Percentiles rank a stretch among this genome's conserved stretches.
These are phyloP conservation scores for Sisymbrium altissimum DNA, from an alignment of 345 rosid species.

Conservation along the genomic window DNA sequence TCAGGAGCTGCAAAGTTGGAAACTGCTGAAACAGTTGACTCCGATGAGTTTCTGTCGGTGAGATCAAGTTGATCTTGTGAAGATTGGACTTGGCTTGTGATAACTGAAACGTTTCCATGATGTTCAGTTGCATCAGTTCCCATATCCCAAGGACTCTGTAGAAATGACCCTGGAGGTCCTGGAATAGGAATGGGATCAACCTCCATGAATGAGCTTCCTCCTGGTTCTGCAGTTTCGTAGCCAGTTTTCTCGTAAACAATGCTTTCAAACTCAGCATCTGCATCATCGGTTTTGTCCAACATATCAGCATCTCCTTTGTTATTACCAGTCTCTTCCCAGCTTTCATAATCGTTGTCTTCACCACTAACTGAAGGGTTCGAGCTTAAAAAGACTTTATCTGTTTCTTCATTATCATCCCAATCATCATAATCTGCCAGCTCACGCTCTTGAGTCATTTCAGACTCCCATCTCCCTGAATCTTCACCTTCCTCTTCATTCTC, in stretches of 20 bases:
- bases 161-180: conserved; percentile 94
- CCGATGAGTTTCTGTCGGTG: conserved; percentile 64
- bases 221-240: conserved; percentile 33
- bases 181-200: conserved; percentile 95
- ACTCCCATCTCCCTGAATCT: conserved; percentile 36
- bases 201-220: conserved; percentile 57
- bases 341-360: conserved; percentile 25
- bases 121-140: conserved; percentile 57
- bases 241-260: conserved; percentile 35
- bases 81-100: conserved; percentile 69
- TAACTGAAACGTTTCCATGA: conserved; percentile 78
- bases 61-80: conserved; percentile 65
- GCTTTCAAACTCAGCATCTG: conserved; percentile 33
- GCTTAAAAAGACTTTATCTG: conserved; percentile 32
- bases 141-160: conserved; percentile 90
- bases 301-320: conserved; percentile 19
- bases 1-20: conserved; percentile 37
- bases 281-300: conserved; percentile 8
- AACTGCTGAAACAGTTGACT: conserved; percentile 69
- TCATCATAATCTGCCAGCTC: conserved; percentile 33
- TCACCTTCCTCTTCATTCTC: conserved; percentile 37
- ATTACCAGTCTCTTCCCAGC: conserved; percentile 21
- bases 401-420: conserved; percentile 29
- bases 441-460: conserved; percentile 44
- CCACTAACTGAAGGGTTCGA: conserved; percentile 26